Base-by-base conservation (phyloP, 768 basidiomycete genomes). In the Melanogaster broomeanus region DNA sequence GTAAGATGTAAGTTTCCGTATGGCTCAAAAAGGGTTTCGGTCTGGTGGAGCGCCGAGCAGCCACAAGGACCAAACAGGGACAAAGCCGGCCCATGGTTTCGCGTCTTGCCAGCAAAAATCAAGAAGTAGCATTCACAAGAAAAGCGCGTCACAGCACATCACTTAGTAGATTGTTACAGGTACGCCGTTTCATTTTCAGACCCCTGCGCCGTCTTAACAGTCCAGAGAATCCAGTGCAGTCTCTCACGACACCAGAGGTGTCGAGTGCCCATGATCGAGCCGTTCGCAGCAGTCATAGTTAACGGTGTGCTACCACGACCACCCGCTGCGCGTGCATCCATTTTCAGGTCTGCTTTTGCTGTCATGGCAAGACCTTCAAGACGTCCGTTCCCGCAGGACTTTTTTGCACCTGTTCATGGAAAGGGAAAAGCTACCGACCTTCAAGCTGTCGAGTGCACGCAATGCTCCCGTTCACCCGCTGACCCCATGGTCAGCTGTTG, bases 211-310 rank as follows among this genome's bases (percentile, higher is more conserved):
- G 15, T 19, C 7, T 27, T 27, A 8, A n/a, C 21, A 24, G 19
- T 10, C 31, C n/a, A n/a, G n/a, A 31, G 31, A 30, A 31, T 13
- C 13, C 15, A 46, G 44, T 30, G 25, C 43, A n/a, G 35, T 42
- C 49, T 42, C 46, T 50, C 47, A 47, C 52, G 55, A 57, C 58
- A 59, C 62, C 62, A 44, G 45, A 43, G 45, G 59, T 57, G 63
- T 43, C 59, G 62, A 65, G 57, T 67, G 70, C 71, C 69, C 74
- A 86, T 85, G 84, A 75, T 85, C 61, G 83, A 87, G 74, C 81
- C 82, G 62, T 70, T 86, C 58, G 77, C 79, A 51, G 74, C 78
- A 39, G 76, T 77, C 67, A 70, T 84, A 57, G 66, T 79, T 68
- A 76, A 74, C 67, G 71, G 77, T 58, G 45, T 73, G 44, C 59